phyloP scores from a whole-genome alignment of 345 rosid species.

The Rhodamnia argentea region DNA sequence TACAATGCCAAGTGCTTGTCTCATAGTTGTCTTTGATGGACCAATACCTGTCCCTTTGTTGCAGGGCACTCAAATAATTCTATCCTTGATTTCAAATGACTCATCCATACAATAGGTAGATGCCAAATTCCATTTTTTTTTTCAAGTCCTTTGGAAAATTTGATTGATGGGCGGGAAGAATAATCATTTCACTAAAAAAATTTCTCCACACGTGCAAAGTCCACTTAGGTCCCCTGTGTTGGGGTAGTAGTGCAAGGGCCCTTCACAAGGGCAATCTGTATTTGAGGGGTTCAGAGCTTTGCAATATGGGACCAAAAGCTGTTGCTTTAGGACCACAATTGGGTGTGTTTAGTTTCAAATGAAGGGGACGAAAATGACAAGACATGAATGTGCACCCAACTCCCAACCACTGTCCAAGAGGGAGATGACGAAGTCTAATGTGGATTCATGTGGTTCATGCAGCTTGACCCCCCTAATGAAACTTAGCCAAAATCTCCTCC shows the following conservation, averaged over 20 bases:
- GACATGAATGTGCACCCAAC: constrained; percentile 10
- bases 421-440: neutral
- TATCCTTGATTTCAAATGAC: neutral
- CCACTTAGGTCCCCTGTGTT: neutral
- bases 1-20: constrained; percentile 9
- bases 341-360: neutral
- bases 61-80: neutral
- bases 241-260: neutral
- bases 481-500: neutral
- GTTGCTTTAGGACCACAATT: neutral
- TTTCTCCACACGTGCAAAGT: neutral
- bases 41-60: neutral
- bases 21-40: constrained; percentile 12
- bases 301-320: neutral
- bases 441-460: neutral
- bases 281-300: neutral
- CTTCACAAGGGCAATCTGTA: neutral
- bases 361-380: constrained; percentile 23
- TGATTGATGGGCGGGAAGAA: neutral
- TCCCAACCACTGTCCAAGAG: neutral
- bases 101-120: neutral
- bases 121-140: neutral
- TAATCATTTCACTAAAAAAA: neutral
- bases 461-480: neutral
- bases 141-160: neutral